Percentiles rank a stretch among this genome's conserved stretches.
phyloP scores from a whole-genome alignment of 2,329 filamentous ascomycete genomes.

The Botrytis aclada region DNA sequence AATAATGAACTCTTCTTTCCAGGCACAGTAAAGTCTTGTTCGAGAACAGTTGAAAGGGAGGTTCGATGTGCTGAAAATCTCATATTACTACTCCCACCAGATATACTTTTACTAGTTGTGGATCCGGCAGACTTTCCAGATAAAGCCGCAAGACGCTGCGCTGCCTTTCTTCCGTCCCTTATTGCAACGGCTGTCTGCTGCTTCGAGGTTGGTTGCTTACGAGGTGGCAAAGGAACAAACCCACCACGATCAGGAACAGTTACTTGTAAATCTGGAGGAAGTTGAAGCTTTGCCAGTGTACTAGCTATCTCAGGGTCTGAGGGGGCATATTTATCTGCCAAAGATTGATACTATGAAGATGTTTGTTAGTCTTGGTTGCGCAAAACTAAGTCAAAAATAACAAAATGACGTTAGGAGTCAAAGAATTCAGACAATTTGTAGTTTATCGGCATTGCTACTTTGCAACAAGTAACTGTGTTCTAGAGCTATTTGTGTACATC shows the following conservation, averaged over 20 bases:
- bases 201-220: slow-evolving; percentile 40
- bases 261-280: slow-evolving; percentile 48
- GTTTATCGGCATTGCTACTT: slow-evolving; percentile 59
- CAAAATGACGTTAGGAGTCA: slow-evolving; percentile 22
- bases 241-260: slow-evolving; percentile 30
- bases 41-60: slow-evolving; percentile 64
- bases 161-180: slow-evolving; percentile 60
- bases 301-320: slow-evolving; percentile 61
- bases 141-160: slow-evolving; percentile 50
- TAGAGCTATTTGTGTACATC: slow-evolving; percentile 70
- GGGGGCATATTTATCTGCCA: slow-evolving; percentile 67
- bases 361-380: slow-evolving; percentile 32
- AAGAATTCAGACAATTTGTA: slow-evolving; percentile 49
- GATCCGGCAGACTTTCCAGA: slow-evolving; percentile 44
- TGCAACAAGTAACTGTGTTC: slow-evolving; percentile 61
- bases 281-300: slow-evolving; percentile 63
- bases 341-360: slow-evolving; percentile 54
- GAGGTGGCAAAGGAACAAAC: slow-evolving; percentile 36
- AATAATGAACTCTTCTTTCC: slow-evolving; percentile 75
- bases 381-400: slow-evolving; percentile 14
- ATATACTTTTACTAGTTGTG: slow-evolving; percentile 43
- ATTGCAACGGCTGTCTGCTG: slow-evolving; percentile 62
- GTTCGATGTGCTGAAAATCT: slow-evolving; percentile 47
- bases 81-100: slow-evolving; percentile 40
- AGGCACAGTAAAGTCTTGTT: slow-evolving; percentile 86